Base-by-base conservation (phyloP, 1,139 yeast species). In the Saccharomycopsis hybrid region DNA sequence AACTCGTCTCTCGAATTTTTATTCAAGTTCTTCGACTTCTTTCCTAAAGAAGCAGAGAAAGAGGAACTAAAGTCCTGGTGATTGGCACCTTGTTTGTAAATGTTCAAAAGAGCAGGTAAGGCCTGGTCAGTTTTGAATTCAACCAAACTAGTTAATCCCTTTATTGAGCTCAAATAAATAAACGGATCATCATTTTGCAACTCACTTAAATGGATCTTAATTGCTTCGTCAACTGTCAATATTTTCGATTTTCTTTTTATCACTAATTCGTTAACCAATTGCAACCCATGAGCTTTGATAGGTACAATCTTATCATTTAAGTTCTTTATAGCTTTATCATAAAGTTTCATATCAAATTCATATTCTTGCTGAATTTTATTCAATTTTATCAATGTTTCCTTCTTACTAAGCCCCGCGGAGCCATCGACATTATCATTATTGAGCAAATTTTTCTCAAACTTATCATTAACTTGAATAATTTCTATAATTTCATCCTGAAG, bases 171-270 rank as follows among this genome's bases (percentile, higher is more conserved):
- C 51, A 92, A 64, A 62, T 87, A 92, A 18, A 92, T 78, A 62
- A 82, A 92, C 0, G 97, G 95, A 55, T 92, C 98, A 0, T 80
- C 74, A 59, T 88, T 95, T 49, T 76, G 74, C 47, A 92, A 66
- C 57, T 85, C 88, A 1, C 73, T 68, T 43, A 86, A 60, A 61
- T 85, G 86, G 18, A 88, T 66, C 32, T 77, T 72, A 0, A 77
- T 88, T 50, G 76, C 75, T 13, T 74, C 77, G 8, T 57, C 58
- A 8, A 77, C 50, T 0, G 80, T 64, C 4, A 89, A 64, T 0
- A 77, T 77, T 1, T 70, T 65, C 39, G 85, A 76, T 41, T 69
- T 70, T 31, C 33, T 27, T 18, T 66, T 63, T 36, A 71, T 72
- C 2, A 85, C 73, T 44, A 90, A 68, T 48, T 76, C 73, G 39